Conservation (phyloP, 805 yeast species). For the Kodamaea lidongshanica region DNA sequence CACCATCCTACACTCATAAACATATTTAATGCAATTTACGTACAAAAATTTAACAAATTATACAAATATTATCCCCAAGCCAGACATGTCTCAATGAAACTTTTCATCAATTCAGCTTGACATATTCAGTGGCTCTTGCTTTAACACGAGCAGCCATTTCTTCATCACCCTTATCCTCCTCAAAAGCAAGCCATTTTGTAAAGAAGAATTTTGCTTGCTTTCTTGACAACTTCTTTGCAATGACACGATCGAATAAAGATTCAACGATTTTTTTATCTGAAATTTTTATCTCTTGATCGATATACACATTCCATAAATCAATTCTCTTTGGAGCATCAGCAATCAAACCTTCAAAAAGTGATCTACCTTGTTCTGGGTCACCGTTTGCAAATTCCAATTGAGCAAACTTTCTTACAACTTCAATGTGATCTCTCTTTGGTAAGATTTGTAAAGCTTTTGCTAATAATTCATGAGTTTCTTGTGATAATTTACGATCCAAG, state of each 20-base stretch:
- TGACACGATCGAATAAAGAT: conserved; percentile 75
- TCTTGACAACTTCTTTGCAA: conserved; percentile 59
- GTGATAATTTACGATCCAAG: conserved; percentile 50
- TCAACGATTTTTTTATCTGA: conserved; percentile 61
- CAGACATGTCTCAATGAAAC: neutral
- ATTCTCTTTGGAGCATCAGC: conserved; percentile 87
- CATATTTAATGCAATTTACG: conserved; percentile 7
- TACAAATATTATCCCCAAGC: neutral
- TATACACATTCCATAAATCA: conserved; percentile 91
- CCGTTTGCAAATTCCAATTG: conserved; percentile 83
- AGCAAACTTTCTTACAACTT: conserved; percentile 81
- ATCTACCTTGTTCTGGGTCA: conserved; percentile 90
- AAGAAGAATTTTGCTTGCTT: conserved; percentile 95
- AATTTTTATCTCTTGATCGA: conserved; percentile 82
- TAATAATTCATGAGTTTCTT: conserved; percentile 65
- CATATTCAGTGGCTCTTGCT: conserved; percentile 83
- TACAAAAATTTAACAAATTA: too few species aligned
- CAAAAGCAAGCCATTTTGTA: conserved; percentile 83
- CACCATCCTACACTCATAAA: too few species aligned
- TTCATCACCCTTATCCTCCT: conserved; percentile 61
- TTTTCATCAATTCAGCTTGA: conserved; percentile 22
- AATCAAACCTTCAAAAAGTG: conserved; percentile 86
- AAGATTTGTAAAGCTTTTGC: conserved; percentile 67
- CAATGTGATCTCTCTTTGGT: conserved; percentile 69
- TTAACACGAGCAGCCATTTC: conserved; percentile 78